Evolutionary conservation across 192 early-diverging fungal genomes (phyloP).

Genomic region (Backusella australiensis): DNA sequence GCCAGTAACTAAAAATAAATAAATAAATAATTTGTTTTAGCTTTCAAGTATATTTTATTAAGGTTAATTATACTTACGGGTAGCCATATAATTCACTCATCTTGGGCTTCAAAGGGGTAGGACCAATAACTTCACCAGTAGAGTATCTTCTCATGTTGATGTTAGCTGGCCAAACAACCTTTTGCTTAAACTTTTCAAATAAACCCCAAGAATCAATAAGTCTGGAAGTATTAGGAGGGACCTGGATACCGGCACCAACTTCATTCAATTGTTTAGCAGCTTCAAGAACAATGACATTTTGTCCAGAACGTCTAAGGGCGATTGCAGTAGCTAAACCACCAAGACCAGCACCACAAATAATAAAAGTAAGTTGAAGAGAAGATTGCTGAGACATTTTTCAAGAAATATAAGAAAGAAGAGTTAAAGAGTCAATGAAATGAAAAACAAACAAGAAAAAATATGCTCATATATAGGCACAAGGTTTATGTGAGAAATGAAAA

Average conservation of each 20-base stretch:
- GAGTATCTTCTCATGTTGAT: slow-evolving; percentile 22
- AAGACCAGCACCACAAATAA: slow-evolving; percentile 16
- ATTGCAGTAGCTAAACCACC: slow-evolving; percentile 21
- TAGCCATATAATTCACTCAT: slow-evolving; percentile 17
- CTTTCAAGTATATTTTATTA: background rate
- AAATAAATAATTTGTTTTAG: background rate
- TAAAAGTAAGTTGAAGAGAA: slow-evolving; percentile 2
- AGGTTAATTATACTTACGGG: slow-evolving; percentile 7
- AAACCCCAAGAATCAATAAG: slow-evolving; percentile 19
- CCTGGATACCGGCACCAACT: slow-evolving; percentile 21
- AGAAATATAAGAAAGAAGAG: slow-evolving; percentile 4
- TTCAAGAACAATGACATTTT: slow-evolving; percentile 18
- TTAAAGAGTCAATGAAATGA: background rate
- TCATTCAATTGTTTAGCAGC: slow-evolving; percentile 15
- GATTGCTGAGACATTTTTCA: slow-evolving; percentile 2
- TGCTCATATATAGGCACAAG: slow-evolving; percentile 6
- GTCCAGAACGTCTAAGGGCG: slow-evolving; percentile 12
- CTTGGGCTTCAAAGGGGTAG: slow-evolving; percentile 10
- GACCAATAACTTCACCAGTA: slow-evolving; percentile 17
- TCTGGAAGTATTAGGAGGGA: slow-evolving; percentile 17
- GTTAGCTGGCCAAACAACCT: slow-evolving; percentile 4
- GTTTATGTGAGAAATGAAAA: background rate
- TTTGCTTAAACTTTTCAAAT: slow-evolving; percentile 6
- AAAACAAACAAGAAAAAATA: background rate
- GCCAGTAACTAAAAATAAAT: slow-evolving; percentile 1